Base-by-base conservation (phyloP, 371 early-diverging fungal genomes). In the Dinochytrium kinnereticum region DNA sequence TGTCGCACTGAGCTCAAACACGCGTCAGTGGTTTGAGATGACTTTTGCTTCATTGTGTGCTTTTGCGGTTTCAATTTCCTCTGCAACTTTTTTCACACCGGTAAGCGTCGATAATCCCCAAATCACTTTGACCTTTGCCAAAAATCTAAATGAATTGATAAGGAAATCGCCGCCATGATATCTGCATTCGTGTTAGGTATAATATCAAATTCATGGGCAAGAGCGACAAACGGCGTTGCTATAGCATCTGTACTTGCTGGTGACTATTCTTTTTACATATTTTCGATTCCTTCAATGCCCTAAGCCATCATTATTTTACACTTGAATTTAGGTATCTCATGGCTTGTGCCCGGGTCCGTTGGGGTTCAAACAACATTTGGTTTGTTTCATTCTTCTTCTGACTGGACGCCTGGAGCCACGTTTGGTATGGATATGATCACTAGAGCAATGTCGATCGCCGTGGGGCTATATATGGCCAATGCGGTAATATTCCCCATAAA, bases 361-460 rank as follows among this genome's bases (percentile, higher is more conserved):
- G 75, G 70, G 1, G 75, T 74, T 1, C 24, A 38, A 28, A 36
- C 69, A 1, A 68, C 75, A 24, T n/a, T 51, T n/a, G 57, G 59
- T 1, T 19, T 57, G 51, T 70, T 74, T 24, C 30, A 33, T 24
- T 38, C 55, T 2, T 31, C 55, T 10, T 26, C 70, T 1, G 40
- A 44, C 40, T 55, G 51, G 53, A 51, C 51, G 5, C 40, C 39
- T 19, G 75, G 75, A 2, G 49, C 70, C 7, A 51, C 70, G n/a
- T 74, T 74, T 44, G 75, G 70, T 26, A 65, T 69, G 24, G 75
- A 64, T 21, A 74, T 74, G 75, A 74, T 74, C 30, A n/a, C 37
- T 1, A 24, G 61, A n/a, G 69, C 75, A 13, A 73, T 73, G 74
- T 34, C 71, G 2, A 59, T 71, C 24, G 71, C 71, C 2, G n/a